These are phyloP conservation scores for Endocladia muricata DNA, from an alignment of 31 red algal species.

Conservation along the genomic window DNA sequence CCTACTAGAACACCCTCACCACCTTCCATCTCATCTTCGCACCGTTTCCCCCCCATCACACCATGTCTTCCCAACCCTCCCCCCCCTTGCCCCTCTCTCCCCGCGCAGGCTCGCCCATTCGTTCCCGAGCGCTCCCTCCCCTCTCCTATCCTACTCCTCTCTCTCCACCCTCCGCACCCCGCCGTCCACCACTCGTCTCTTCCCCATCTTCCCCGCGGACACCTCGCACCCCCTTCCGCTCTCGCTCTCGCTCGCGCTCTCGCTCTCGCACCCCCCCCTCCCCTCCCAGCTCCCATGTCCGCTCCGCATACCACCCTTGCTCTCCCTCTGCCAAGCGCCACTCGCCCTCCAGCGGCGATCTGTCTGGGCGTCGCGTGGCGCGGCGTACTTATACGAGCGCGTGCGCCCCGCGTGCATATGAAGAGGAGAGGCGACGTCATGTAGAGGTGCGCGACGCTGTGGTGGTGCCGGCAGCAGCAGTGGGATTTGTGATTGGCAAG, in stretches of 20 bases:
- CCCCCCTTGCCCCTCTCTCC: not conserved
- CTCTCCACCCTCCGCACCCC: not conserved
- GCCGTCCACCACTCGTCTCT: not conserved
- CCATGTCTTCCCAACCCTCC: not conserved
- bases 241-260: not conserved
- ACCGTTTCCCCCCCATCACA: not conserved
- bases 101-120: not conserved
- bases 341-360: not conserved
- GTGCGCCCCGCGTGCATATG: not conserved
- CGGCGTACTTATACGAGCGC: not conserved
- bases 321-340: not conserved
- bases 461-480: conserved; percentile 50
- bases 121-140: not conserved
- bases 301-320: not conserved
- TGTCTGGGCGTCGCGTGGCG: not conserved
- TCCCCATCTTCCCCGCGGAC: not conserved
- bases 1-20: not conserved
- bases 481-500: conserved; percentile 71
- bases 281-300: not conserved
- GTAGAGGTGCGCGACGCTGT: conserved; percentile 13
- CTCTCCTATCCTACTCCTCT: not conserved
- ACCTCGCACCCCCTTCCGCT: not conserved
- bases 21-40: not conserved
- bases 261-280: not conserved
- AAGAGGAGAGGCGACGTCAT: not conserved